Percentiles rank a stretch among this genome's conserved stretches.
These are phyloP conservation scores for Penicillium sclerotiorum DNA, from an alignment of 2,329 filamentous ascomycete species.

Conservation along the genomic window DNA sequence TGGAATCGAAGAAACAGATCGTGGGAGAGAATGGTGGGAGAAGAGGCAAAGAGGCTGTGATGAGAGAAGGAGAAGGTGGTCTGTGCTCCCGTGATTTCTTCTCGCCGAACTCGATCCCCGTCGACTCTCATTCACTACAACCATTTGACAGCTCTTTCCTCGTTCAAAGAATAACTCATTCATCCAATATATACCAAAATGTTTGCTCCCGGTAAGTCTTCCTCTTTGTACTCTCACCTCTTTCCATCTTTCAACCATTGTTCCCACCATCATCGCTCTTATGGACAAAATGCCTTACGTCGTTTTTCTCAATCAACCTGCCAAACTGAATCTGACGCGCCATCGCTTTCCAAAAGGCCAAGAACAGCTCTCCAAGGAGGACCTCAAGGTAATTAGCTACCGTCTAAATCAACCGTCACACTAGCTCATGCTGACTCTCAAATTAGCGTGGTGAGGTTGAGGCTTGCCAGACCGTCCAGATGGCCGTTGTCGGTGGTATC, in stretches of 20 bases:
- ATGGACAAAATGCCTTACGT: too few species aligned
- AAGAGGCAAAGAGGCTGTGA: slow-evolving; percentile 16
- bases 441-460: slow-evolving; percentile 54
- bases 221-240: too few species aligned
- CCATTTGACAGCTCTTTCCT: too few species aligned
- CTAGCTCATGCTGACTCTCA: slow-evolving; percentile 11
- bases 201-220: slow-evolving; percentile 38
- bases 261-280: not conserved
- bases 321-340: not conserved
- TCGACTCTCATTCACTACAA: slow-evolving; percentile 1
- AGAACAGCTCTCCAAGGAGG: slow-evolving; percentile 50
- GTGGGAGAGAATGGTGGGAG: slow-evolving; percentile 8
- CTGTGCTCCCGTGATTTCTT: slow-evolving; percentile 33
- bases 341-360: slow-evolving; percentile 31
- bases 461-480: slow-evolving; percentile 57
- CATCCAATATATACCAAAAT: slow-evolving; percentile 20
- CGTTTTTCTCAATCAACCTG: not conserved
- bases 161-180: slow-evolving; percentile 15
- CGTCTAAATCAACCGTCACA: not conserved
- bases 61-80: slow-evolving; percentile 28
- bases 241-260: not conserved
- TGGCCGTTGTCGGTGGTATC: slow-evolving; percentile 56
- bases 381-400: slow-evolving; percentile 44
- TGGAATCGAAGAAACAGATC: too few species aligned
- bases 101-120: slow-evolving; percentile 7